phyloP scores from a whole-genome alignment of 192 early-diverging fungal species.

The Phycomyces nitens region DNA sequence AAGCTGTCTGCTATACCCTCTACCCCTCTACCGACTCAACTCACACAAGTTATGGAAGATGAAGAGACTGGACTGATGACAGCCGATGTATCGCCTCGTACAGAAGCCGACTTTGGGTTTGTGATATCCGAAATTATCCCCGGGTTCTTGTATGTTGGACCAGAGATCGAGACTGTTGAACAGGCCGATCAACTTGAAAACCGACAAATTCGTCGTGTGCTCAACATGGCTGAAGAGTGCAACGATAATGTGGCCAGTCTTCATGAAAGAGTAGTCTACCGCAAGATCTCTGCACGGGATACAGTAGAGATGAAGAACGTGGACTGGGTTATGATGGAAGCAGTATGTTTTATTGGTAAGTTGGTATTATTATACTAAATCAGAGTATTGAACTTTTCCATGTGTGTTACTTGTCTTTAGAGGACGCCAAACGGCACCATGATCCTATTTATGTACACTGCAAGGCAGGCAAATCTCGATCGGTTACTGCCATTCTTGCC shows the following conservation, averaged over 20 bases:
- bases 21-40: not conserved
- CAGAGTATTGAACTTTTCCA: not conserved
- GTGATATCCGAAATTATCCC: constrained; percentile 54
- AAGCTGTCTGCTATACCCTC: not conserved
- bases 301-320: constrained; percentile 66
- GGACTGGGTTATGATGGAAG: constrained; percentile 57
- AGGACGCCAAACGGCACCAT: constrained; percentile 36
- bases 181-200: constrained; percentile 46
- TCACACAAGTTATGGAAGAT: constrained; percentile 11
- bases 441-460: constrained; percentile 71
- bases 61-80: not conserved
- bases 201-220: constrained; percentile 57
- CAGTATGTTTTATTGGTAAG: constrained; percentile 66
- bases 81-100: constrained; percentile 20
- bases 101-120: constrained; percentile 30
- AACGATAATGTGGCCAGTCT: constrained; percentile 41
- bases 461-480: constrained; percentile 70
- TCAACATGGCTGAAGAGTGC: constrained; percentile 77
- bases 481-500: constrained; percentile 64
- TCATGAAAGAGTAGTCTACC: constrained; percentile 28
- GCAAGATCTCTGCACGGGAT: constrained; percentile 55
- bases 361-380: constrained; percentile 10
- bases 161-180: constrained; percentile 58
- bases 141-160: constrained; percentile 60
- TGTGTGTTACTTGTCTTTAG: constrained; percentile 8